Evolutionary conservation across 495 filamentous ascomycete species (phyloP).

Genomic region (Xylaria sp.): DNA sequence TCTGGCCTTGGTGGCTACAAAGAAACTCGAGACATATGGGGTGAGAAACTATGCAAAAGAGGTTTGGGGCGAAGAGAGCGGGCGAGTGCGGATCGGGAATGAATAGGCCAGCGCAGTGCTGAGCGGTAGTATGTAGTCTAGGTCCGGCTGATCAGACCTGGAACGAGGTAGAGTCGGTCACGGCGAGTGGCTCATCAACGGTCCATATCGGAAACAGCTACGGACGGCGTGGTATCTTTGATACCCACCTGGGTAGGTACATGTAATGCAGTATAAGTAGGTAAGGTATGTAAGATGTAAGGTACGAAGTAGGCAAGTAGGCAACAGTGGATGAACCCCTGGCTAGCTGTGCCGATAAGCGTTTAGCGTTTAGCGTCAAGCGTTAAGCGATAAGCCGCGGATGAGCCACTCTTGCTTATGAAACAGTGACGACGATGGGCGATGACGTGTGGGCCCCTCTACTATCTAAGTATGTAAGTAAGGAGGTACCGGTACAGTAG

Average conservation of each 20-base stretch:
- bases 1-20: neutral
- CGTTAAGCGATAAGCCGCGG: slow-evolving; percentile 15
- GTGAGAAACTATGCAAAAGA: neutral
- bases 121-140: neutral
- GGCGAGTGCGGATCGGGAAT: slow-evolving; percentile 18
- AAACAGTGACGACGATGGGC: slow-evolving; percentile 22
- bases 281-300: too few relatives aligned
- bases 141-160: neutral
- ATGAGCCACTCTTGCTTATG: slow-evolving; percentile 22
- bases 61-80: neutral
- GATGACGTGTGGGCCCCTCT: slow-evolving; percentile 11
- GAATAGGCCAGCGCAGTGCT: neutral
- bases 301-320: neutral
- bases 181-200: slow-evolving; percentile 3
- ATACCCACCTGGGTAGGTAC: neutral
- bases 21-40: neutral
- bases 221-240: slow-evolving; percentile 19
- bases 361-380: too few relatives aligned
- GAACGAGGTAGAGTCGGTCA: neutral
- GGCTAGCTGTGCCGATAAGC: slow-evolving; percentile 9
- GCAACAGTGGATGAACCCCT: neutral
- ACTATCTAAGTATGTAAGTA: too few relatives aligned
- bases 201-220: slow-evolving; percentile 18
- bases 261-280: too few relatives aligned
- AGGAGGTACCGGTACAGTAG: too few relatives aligned